phyloP scores from a whole-genome alignment of 345 rosid genomes.

The Gossypium australe region DNA sequence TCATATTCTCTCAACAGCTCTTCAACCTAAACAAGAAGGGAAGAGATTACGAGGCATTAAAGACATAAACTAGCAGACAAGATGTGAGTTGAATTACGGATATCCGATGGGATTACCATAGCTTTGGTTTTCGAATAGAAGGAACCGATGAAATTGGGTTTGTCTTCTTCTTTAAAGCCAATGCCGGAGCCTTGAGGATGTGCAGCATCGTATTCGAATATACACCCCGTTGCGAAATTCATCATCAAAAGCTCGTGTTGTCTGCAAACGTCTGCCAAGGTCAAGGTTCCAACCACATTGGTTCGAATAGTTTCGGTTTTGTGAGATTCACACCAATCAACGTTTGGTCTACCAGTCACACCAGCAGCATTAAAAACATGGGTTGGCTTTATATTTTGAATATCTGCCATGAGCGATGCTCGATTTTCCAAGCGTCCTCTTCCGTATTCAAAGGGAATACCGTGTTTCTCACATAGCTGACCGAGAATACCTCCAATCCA shows the following conservation, averaged over 20 bases:
- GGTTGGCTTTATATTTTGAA: neutral
- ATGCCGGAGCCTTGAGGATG: neutral
- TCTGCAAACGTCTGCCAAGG: neutral
- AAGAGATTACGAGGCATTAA: neutral
- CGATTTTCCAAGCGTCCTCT: neutral
- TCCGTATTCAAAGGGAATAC: neutral
- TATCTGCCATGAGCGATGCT: neutral
- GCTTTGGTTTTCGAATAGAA: neutral
- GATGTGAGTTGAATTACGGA: neutral
- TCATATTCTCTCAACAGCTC: neutral
- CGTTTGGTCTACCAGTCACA: neutral
- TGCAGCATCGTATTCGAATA: neutral
- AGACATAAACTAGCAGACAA: neutral
- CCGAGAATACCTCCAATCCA: neutral
- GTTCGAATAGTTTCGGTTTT: neutral
- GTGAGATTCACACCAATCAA: slow-evolving; percentile 1
- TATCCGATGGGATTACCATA: neutral
- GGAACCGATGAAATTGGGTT: neutral
- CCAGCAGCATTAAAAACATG: neutral
- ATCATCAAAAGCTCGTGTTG: neutral
- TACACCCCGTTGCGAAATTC: neutral
- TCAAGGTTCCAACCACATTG: neutral
- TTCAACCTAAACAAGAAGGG: neutral
- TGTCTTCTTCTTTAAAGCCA: neutral
- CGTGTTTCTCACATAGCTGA: neutral